Evolutionary conservation across 345 rosid genomes (phyloP), one percentile per base, ranked within the genome.

Genomic region (Schrenkiella parvula): DNA sequence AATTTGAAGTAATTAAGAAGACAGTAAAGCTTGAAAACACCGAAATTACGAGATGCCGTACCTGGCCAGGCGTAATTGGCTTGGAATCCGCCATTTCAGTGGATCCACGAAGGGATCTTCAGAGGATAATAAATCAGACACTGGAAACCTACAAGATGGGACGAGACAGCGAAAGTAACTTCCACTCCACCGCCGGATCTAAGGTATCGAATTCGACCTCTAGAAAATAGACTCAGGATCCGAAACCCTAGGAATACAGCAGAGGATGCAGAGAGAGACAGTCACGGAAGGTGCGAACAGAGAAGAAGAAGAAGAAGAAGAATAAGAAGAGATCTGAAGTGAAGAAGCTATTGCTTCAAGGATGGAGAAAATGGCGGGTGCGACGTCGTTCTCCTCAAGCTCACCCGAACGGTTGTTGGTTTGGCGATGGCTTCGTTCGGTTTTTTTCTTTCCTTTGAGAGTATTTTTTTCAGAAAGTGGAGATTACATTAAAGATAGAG

Each of bases 61-160:
- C 98, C 97, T 82, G 93, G 54, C 97, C 96, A 78, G 97, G 91
- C 78, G 98, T 82, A 37, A 93, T 82, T 47, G 87, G 82, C 78
- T 77, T 82, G n/a, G 78, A 78, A 71, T 73, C 86, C 80, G 64
- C 88, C 97, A 93, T 92, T 26, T 52, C 44, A 41, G 7, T 56
- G 80, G 84, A 82, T 76, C 74, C 77, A 70, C 63, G 51, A 64
- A 76, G 46, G 72, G 42, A 73, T 46, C 69, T 29, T 35, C 65
- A 62, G 42, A 80, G 62, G 51, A 34, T 25, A 5, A 31, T 35
- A 22, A 22, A 50, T 39, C 44, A 28, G 9, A 68, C 1, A 58
- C 21, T 41, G 17, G 28, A 17, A 15, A 34, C 37, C 9, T 1
- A 50, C 54, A 8, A 6, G 60, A 12, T 21, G 47, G 18, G 62